Evolutionary conservation across 2,329 filamentous ascomycete genomes (phyloP).

Genomic region (Calonectria leucothoes): DNA sequence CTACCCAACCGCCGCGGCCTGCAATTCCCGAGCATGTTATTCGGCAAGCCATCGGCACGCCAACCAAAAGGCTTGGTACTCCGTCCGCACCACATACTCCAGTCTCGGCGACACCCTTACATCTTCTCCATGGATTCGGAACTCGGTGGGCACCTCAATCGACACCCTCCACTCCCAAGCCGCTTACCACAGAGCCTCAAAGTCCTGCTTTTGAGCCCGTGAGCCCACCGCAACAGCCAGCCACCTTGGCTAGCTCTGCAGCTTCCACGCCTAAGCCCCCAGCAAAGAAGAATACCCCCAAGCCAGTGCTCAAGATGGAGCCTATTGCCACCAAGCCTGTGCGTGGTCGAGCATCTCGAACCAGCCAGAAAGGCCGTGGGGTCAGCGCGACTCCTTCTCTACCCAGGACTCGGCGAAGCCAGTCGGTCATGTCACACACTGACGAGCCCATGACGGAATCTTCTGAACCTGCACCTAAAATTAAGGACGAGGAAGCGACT

Average conservation of each 20-base stretch:
- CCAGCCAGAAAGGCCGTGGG: conserved; percentile 48
- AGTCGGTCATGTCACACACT: conserved; percentile 58
- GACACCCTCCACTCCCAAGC: conserved; percentile 68
- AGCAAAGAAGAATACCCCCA: conserved; percentile 49
- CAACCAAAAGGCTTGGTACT: conserved; percentile 46
- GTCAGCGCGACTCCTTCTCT: conserved; percentile 51
- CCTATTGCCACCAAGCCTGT: conserved; percentile 33
- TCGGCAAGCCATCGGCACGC: conserved; percentile 51
- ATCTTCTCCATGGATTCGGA: conserved; percentile 54
- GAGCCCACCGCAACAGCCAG: conserved; percentile 61
- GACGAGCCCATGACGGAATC: conserved; percentile 62
- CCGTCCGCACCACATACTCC: conserved; percentile 52
- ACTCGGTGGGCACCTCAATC: conserved; percentile 70
- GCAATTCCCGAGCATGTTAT: conserved; percentile 56
- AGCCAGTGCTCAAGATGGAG: conserved; percentile 40
- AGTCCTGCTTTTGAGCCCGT: conserved; percentile 70
- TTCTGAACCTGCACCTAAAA: conserved; percentile 50
- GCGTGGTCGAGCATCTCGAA: conserved; percentile 51
- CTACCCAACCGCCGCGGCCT: conserved; percentile 48
- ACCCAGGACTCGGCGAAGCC: conserved; percentile 53
- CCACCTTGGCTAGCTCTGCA: conserved; percentile 49
- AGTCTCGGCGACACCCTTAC: conserved; percentile 41
- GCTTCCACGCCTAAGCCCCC: conserved; percentile 42
- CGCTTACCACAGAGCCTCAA: conserved; percentile 50
- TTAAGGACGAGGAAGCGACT: conserved; percentile 71